Evolutionary conservation across 495 filamentous ascomycete species (phyloP), one percentile per base, ranked within the genome.

Genomic region (Xylaria telfairii): DNA sequence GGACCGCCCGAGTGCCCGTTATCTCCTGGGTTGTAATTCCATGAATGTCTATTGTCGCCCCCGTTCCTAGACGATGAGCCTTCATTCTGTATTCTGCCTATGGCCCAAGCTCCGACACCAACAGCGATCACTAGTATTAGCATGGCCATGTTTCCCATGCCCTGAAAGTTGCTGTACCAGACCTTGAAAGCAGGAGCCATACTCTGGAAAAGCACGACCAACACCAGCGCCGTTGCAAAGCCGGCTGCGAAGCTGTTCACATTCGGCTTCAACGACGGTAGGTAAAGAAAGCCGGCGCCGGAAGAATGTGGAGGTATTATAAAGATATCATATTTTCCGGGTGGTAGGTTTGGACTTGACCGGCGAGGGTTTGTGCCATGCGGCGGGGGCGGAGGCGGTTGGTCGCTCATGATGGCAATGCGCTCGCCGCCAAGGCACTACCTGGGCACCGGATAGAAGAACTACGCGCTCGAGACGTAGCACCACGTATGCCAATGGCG

Each of bases 281-380:
- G 89, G 80, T 99, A 99, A 12, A 99, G 83, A 78, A 99, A 97
- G 13, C 96, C 96, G 0, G 89, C 87, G 69, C 96, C 96, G 15
- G 95, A 87, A 10, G 94, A 94, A 76, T 98, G 93, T n/a, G 92
- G 92, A 3, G 96, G 95, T 68, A 99, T 94, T 74, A 99, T 91
- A 82, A 98, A 98, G 81, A 98, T 96, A 81, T 98, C 95, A 83
- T 96, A 98, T 77, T 94, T 94, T 37, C 94, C 93, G 0, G 89
- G 81, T 0, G 93, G 94, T 3, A 96, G 85, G 66, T 90, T 91
- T 10, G 81, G 77, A 51, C 83, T 83, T 49, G 84, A 66, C 72
- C 68, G 69, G n/a, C 75, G 49, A 59, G 90, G 89, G 63, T 85
- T 88, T 60, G 87, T 85, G 80, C 92, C 91, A 80, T 94, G 92